Evolutionary conservation across 2,329 filamentous ascomycete genomes (phyloP).

Genomic region (Raffaelea arxii): DNA sequence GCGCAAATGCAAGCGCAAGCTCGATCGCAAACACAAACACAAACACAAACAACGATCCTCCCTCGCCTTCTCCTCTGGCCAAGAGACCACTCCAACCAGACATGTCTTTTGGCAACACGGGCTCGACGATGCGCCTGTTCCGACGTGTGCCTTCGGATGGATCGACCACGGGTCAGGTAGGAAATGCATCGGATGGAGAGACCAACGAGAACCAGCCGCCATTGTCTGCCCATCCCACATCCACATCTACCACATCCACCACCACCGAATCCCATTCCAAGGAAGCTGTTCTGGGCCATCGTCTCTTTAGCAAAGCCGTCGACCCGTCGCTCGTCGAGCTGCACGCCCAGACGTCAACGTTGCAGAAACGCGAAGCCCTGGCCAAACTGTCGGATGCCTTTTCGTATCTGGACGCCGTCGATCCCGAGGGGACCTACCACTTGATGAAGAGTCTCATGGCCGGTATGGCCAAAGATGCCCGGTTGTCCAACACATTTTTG

Average conservation of each 20-base stretch:
- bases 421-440: conserved; percentile 84
- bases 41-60: conserved; percentile 6
- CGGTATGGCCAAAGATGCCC: conserved; percentile 60
- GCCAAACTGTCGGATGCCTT: conserved; percentile 79
- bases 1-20: conserved; percentile 12
- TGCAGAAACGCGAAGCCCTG: conserved; percentile 70
- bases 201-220: conserved; percentile 55
- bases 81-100: conserved; percentile 81
- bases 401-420: conserved; percentile 70
- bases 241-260: conserved; percentile 30
- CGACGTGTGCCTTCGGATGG: conserved; percentile 70
- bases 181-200: conserved; percentile 26
- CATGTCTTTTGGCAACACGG: conserved; percentile 87
- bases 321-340: conserved; percentile 79
- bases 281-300: conserved; percentile 72
- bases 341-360: conserved; percentile 63
- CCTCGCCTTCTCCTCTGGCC: conserved; percentile 35
- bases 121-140: conserved; percentile 86
- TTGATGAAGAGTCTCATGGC: conserved; percentile 69
- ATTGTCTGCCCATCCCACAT: conserved; percentile 12
- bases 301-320: conserved; percentile 70
- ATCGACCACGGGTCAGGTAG: conserved; percentile 33
- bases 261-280: conserved; percentile 54
- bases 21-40: neutral
- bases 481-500: conserved; percentile 45